Evolutionary conservation across 805 yeast species (phyloP), one percentile per base, ranked within the genome.

Genomic region (Candida sphagnicola): DNA sequence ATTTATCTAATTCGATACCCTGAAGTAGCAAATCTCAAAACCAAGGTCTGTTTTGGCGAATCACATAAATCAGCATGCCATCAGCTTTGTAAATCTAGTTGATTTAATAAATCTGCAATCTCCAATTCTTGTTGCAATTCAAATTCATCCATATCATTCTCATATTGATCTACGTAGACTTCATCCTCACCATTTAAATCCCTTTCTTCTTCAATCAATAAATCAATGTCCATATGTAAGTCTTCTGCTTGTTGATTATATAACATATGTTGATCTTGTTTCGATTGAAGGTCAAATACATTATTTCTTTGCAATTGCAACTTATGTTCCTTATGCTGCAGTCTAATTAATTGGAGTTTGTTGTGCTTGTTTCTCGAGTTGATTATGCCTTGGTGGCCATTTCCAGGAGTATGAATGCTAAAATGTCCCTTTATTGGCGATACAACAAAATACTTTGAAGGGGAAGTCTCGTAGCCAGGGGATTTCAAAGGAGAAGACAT

Each of bases 191-290:
- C 31, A 14, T 28, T 33, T 25, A 41, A 18, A 16, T 46, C 46
- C 25, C 46, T 31, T 34, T 60, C 58, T 17, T 56, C 61, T 8
- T 57, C 57, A 6, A 58, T 45, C 26, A 57, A 43, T 34, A 46
- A 47, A 25, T 57, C 57, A 11, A 48, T 37, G 21, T 53, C 58
- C 6, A 45, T 34, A 3, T 43, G 26, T 14, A 37, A 13, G 16
- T 42, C 18, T 26, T 43, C 31, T 26, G 36, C 25, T 17, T 48
- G 45, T 10, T 38, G 30, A 5, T 42, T 41, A 30, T 44, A 44
- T 26, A 44, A 23, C 21, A 34, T 19, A 10, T 41, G 34, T 14
- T 26, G 31, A 29, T 52, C 54, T 4, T 31, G 21, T 12, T 21
- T 26, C 15, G 37, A 39, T 40, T 59, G 63, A 13, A 35, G 12